A percentile compares a stretch with the other conserved stretches of the same genome.
phyloP scores from a whole-genome alignment of 148 eudicot species.

The Talinum fruticosum region DNA sequence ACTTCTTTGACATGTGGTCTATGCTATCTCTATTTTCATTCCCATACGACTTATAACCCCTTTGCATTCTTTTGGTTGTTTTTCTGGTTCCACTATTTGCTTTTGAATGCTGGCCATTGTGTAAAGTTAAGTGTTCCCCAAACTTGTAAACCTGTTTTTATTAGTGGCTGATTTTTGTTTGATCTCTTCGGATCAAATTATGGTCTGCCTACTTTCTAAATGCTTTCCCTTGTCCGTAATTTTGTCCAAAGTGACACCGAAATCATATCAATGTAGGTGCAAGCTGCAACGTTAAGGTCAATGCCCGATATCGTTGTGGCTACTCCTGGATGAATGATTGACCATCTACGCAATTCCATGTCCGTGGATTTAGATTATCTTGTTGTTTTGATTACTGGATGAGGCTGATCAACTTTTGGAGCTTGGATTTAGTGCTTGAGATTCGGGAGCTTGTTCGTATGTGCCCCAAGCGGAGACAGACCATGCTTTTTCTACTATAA shows the following conservation, averaged over 20 bases:
- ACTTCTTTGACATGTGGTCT: background rate
- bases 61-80: background rate
- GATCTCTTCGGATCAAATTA: background rate
- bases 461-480: slow-evolving; percentile 92
- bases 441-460: slow-evolving; percentile 77
- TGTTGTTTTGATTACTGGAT: slow-evolving; percentile 89
- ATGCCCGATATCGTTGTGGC: slow-evolving; percentile 97
- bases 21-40: slow-evolving; percentile 1
- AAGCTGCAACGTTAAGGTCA: slow-evolving; percentile 78
- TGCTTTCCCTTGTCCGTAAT: background rate
- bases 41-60: background rate
- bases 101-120: background rate
- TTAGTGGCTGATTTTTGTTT: background rate
- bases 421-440: slow-evolving; percentile 91
- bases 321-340: slow-evolving; percentile 97
- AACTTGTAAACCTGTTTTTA: too few species aligned
- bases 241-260: slow-evolving; percentile 7
- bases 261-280: slow-evolving; percentile 72
- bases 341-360: slow-evolving; percentile 94
- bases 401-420: slow-evolving; percentile 97
- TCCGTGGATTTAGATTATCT: slow-evolving; percentile 92
- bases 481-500: slow-evolving; percentile 97
- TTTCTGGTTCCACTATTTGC: background rate
- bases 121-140: too few species aligned
- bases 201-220: background rate